phyloP scores from a whole-genome alignment of 345 rosid genomes.

The Eucalyptus albens region DNA sequence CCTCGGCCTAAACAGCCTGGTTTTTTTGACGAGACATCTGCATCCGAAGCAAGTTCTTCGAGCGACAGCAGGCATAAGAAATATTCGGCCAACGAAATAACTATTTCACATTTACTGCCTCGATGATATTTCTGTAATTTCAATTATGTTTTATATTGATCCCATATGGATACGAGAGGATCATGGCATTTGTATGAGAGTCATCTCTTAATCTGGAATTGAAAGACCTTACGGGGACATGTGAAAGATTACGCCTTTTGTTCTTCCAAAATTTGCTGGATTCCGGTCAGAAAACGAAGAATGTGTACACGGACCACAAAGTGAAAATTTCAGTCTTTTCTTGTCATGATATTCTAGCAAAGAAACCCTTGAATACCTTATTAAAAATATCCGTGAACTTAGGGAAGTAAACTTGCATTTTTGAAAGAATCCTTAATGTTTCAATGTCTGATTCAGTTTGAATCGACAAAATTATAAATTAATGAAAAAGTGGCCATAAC shows the following conservation, averaged over 20 bases:
- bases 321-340: neutral
- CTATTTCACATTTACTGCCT: neutral
- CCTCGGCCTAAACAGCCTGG: neutral
- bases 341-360: neutral
- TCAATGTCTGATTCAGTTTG: neutral
- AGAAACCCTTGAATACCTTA: neutral
- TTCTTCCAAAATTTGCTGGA: neutral
- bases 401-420: neutral
- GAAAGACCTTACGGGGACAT: neutral
- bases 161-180: neutral
- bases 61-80: neutral
- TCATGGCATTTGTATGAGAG: neutral
- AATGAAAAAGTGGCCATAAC: neutral
- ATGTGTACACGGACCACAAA: neutral
- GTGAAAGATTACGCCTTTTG: neutral
- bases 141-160: neutral
- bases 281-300: neutral
- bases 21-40: neutral
- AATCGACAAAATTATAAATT: neutral
- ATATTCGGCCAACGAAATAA: neutral
- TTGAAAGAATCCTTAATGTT: neutral
- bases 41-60: neutral
- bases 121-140: neutral
- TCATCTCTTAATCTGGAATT: neutral
- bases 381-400: neutral